Base-by-base conservation (phyloP, 2,329 filamentous ascomycete genomes). In the Diplodia intermedia region DNA sequence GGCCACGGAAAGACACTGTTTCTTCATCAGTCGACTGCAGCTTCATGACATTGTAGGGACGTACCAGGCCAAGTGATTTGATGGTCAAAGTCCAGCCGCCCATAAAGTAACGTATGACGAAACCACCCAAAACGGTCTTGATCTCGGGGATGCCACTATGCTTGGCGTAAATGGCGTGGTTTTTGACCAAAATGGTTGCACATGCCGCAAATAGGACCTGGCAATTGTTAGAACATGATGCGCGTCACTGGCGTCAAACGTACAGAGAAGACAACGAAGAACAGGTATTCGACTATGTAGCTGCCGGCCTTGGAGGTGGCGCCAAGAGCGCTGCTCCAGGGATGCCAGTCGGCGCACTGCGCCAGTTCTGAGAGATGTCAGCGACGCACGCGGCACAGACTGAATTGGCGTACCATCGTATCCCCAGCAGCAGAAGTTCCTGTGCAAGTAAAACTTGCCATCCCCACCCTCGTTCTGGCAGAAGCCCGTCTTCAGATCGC, bases 121-220 rank as follows among this genome's bases (percentile, higher is more conserved):
- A 97, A 6, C 94, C 94, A 50, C 94, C 94, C 66, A 99, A 82
- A 9, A 99, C 88, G 2, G 94, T 97, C 84, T 99, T 99, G 81
- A 99, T 96, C 82, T 99, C 94, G 6, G 94, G 93, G 73, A 99
- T 97, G 80, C 94, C 94, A 77, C 93, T 97, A 76, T 98, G 94
- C 77, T 91, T 94, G 57, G 94, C 94, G 79, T 97, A 92, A 5
- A 91, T 84, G 29, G 92, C 93, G 79, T 94, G 98, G 73, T 90
- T 88, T 73, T 90, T 88, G 15, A 98, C 94, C 66, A 98, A 82
- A 65, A 94, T 77, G 65, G 91, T 92, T 11, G 95, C 93, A 68
- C 86, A 88, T 47, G 88, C 84, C 31, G 94, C 94, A 75, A 97
- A 94, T 8, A 91, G 73, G 11, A 94, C 84, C 91, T 94, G 60